phyloP scores from a whole-genome alignment of 371 early-diverging fungal genomes.

The Coemansia sp. region DNA sequence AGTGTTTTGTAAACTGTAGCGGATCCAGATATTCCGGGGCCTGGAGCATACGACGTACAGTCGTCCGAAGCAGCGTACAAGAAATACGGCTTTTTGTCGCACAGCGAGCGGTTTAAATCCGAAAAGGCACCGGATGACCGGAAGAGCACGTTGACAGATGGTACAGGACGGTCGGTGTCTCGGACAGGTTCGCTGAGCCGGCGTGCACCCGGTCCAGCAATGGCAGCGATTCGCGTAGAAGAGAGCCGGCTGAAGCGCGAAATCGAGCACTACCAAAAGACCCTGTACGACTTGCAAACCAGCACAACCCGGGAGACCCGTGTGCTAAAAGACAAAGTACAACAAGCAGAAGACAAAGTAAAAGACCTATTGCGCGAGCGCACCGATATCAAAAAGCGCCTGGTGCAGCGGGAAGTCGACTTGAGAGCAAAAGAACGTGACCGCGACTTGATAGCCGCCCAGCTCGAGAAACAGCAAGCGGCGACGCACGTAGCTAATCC shows the following conservation, averaged over 20 bases:
- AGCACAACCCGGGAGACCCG: conserved; percentile 14
- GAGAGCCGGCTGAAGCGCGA: conserved; percentile 33
- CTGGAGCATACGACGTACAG: conserved; percentile 33
- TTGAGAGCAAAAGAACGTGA: conserved; percentile 32
- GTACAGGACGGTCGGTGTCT: neutral
- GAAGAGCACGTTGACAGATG: neutral
- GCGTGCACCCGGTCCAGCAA: conserved; percentile 2
- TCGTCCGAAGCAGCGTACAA: conserved; percentile 40
- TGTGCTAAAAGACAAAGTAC: conserved; percentile 15
- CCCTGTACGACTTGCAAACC: conserved; percentile 17
- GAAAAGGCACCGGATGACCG: conserved; percentile 4
- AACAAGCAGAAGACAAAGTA: conserved; percentile 20
- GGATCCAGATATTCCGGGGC: conserved; percentile 43
- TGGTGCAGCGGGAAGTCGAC: conserved; percentile 21
- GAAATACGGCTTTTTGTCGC: conserved; percentile 39
- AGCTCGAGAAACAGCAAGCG: conserved; percentile 24
- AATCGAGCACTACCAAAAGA: conserved; percentile 25
- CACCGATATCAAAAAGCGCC: conserved; percentile 17
- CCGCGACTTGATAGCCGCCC: conserved; percentile 14
- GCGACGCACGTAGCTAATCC: conserved; percentile 11
- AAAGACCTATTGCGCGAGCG: conserved; percentile 36
- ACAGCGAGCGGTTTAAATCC: conserved; percentile 27
- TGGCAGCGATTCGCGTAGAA: conserved; percentile 28
- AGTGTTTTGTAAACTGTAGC: conserved; percentile 12
- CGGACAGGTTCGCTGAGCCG: conserved; percentile 1